phyloP scores from a whole-genome alignment of 805 yeast species.

The Suhomyces emberorum region DNA sequence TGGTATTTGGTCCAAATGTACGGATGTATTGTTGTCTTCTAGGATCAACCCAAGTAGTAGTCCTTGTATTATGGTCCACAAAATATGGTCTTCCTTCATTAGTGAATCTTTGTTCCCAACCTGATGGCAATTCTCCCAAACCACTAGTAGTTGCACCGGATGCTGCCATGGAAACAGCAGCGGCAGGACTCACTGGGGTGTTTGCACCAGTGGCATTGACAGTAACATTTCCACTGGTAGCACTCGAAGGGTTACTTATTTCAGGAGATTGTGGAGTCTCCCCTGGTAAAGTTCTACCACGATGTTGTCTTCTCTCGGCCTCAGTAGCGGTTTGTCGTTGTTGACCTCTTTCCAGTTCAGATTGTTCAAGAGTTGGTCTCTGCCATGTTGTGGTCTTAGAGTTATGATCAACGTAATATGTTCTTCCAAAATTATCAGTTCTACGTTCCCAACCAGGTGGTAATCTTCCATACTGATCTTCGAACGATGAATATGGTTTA shows the following conservation, averaged over 20 bases:
- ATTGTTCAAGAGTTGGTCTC: slow-evolving; percentile 82
- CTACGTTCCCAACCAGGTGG: slow-evolving; percentile 99
- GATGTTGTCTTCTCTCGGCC: slow-evolving; percentile 85
- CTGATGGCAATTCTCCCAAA: slow-evolving; percentile 93
- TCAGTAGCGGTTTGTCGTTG: slow-evolving; percentile 71
- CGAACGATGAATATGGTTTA: slow-evolving; percentile 87
- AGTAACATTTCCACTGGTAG: slow-evolving; percentile 45
- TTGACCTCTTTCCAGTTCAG: slow-evolving; percentile 65
- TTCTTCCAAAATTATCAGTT: slow-evolving; percentile 95
- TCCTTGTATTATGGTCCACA: slow-evolving; percentile 98
- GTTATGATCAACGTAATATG: slow-evolving; percentile 97
- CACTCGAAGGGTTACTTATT: slow-evolving; percentile 29
- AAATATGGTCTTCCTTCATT: slow-evolving; percentile 98
- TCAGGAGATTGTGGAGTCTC: slow-evolving; percentile 35
- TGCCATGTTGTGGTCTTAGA: slow-evolving; percentile 99
- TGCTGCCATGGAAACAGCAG: slow-evolving; percentile 66
- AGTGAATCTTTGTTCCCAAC: slow-evolving; percentile 98
- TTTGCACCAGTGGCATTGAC: slow-evolving; percentile 43
- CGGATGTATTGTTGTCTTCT: slow-evolving; percentile 97
- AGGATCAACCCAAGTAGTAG: slow-evolving; percentile 99
- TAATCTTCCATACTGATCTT: slow-evolving; percentile 92
- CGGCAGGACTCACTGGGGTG: slow-evolving; percentile 59
- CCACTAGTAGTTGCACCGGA: slow-evolving; percentile 93
- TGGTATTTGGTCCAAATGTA: slow-evolving; percentile 85
- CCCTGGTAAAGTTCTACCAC: slow-evolving; percentile 86